phyloP scores from a whole-genome alignment of 768 basidiomycete genomes.

The Collybiopsis luxurians region DNA sequence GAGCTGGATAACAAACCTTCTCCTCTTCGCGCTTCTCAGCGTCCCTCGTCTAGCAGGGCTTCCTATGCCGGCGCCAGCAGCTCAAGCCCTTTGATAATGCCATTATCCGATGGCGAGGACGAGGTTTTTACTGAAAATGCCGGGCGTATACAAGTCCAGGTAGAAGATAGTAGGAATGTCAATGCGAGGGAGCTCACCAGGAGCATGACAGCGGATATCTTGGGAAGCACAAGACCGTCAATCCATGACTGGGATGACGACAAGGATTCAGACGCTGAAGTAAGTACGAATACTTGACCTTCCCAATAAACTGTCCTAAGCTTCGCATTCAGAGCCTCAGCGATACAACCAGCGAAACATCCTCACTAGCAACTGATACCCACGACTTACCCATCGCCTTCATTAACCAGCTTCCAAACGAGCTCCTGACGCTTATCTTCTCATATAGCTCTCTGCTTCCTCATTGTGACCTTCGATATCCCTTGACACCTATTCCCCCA shows the following conservation, averaged over 20 bases:
- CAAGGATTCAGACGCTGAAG: background rate
- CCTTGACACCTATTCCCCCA: constrained; percentile 3
- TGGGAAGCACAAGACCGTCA: constrained; percentile 4
- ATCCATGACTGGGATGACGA: constrained; percentile 5
- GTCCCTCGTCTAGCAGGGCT: constrained; percentile 5
- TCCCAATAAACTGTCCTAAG: background rate
- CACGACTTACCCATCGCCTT: constrained; percentile 2
- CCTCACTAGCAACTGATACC: background rate
- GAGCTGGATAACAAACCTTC: background rate
- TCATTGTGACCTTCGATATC: constrained; percentile 10
- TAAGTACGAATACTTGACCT: background rate
- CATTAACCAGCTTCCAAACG: constrained; percentile 13
- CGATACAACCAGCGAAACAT: constrained; percentile 2
- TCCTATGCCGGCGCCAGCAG: constrained; percentile 1
- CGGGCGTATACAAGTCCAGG: background rate
- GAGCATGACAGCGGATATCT: background rate
- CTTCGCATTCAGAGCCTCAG: background rate
- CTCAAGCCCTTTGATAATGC: background rate
- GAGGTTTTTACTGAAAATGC: background rate
- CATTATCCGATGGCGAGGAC: background rate
- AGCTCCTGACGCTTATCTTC: constrained; percentile 14
- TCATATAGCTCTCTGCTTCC: constrained; percentile 8
- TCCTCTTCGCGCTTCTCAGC: background rate
- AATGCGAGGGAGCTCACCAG: background rate
- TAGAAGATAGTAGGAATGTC: background rate